phyloP scores from a whole-genome alignment of 768 basidiomycete species.

The Mrakia blollopis region DNA sequence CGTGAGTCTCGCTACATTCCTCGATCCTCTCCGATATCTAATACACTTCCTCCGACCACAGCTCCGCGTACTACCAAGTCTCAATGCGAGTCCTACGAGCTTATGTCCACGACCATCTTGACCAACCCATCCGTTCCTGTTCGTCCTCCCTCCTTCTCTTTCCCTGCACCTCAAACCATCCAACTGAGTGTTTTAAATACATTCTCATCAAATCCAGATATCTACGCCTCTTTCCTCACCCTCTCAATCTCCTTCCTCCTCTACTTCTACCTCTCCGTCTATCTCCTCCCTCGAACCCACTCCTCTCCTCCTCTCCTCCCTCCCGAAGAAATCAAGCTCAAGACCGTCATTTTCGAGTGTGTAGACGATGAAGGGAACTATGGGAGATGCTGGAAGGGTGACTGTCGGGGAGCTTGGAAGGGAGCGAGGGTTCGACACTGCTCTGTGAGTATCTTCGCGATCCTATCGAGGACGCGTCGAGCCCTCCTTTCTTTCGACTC shows the following conservation, averaged over 20 bases:
- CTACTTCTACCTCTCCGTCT: conserved; percentile 10
- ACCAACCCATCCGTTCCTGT: not conserved
- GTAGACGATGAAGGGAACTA: conserved; percentile 32
- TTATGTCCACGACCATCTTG: not conserved
- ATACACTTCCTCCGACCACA: not conserved
- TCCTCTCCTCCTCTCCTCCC: conserved; percentile 1
- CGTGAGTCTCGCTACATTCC: not conserved
- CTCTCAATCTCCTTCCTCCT: not conserved
- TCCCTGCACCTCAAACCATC: not conserved
- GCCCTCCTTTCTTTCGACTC: not conserved
- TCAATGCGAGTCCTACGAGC: not conserved
- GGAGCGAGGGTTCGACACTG: conserved; percentile 46
- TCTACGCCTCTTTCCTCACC: not conserved
- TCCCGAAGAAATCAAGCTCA: not conserved
- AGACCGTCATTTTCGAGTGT: conserved; percentile 32
- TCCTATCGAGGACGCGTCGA: too few species aligned
- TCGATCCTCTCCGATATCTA: not conserved
- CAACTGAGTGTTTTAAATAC: not conserved
- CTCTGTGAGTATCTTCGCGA: conserved; percentile 30
- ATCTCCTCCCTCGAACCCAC: conserved; percentile 13
- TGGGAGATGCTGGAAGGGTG: conserved; percentile 41
- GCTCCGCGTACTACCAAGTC: not conserved
- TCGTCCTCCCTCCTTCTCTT: not conserved
- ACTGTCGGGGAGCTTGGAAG: conserved; percentile 44
- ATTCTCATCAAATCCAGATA: too few species aligned